These are phyloP conservation scores for Guadua angustifolia DNA, from an alignment of 176 grass and related monocot genomes.

Conservation along the genomic window DNA sequence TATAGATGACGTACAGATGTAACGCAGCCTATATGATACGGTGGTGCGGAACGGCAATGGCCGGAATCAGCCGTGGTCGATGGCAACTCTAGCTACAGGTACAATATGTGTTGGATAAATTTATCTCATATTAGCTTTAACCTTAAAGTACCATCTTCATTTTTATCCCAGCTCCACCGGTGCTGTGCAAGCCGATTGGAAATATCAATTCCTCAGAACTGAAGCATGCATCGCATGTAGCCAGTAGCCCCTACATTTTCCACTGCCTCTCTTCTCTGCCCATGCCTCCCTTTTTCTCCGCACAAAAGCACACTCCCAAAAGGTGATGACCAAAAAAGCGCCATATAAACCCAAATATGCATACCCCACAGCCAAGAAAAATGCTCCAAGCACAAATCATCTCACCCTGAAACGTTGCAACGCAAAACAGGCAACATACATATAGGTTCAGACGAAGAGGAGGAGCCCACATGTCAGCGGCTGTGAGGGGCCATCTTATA, in stretches of 20 bases:
- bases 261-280: too few species aligned
- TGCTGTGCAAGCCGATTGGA: not conserved
- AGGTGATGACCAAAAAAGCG: not conserved
- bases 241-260: not conserved
- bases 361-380: not conserved
- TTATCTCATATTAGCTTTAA: too few species aligned
- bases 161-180: accelerated
- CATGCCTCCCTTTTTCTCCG: constrained; percentile 10
- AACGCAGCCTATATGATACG: not conserved
- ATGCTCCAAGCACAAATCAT: not conserved
- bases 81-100: not conserved
- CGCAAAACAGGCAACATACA: too few species aligned
- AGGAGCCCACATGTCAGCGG: not conserved
- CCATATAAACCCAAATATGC: not conserved
- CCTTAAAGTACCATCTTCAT: too few species aligned
- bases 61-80: not conserved
- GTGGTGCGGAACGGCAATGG: not conserved
- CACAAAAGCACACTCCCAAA: not conserved
- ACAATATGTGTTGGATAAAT: not conserved
- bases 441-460: accelerated
- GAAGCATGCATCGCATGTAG: not conserved
- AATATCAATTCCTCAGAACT: not conserved
- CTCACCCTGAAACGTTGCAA: too few species aligned
- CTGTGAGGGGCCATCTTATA: not conserved
- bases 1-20: not conserved